phyloP scores from a whole-genome alignment of 2,329 filamentous ascomycete species.

The Trichoderma gracile region DNA sequence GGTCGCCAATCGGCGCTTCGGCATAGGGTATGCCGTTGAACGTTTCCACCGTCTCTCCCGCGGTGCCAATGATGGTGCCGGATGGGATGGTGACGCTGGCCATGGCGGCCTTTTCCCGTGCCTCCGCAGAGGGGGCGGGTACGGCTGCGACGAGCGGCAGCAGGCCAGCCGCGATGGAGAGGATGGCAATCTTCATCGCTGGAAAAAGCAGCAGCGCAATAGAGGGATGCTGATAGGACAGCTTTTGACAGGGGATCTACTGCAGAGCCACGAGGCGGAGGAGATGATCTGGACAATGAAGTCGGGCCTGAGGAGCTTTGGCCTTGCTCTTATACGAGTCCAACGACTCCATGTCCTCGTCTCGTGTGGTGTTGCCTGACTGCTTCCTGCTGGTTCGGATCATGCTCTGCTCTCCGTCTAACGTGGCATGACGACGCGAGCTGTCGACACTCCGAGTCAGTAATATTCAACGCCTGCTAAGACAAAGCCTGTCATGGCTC shows the following conservation, averaged over 20 bases:
- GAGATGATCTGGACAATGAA: neutral
- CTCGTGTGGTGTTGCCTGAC: neutral
- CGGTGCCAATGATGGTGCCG: conserved; percentile 57
- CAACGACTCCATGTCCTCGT: neutral
- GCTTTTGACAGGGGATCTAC: neutral
- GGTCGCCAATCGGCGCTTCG: conserved; percentile 62
- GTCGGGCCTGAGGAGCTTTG: neutral
- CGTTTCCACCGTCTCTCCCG: conserved; percentile 55
- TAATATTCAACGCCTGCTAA: neutral
- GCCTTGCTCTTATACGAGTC: neutral
- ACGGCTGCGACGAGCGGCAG: neutral
- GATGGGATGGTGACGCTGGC: conserved; percentile 57
- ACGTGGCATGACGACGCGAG: neutral
- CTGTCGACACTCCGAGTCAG: neutral
- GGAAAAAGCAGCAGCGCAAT: too few relatives aligned
- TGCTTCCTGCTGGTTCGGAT: neutral
- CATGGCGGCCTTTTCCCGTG: neutral
- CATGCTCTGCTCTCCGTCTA: neutral
- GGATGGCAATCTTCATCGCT: neutral
- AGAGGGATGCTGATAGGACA: neutral
- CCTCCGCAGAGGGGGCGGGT: neutral
- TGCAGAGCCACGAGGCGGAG: neutral
- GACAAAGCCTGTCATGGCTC: too few relatives aligned
- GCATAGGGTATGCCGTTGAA: conserved; percentile 78
- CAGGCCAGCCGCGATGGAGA: neutral